Conservation (phyloP, 108 stramenopile species). For the Cyclotella kingstonii region DNA sequence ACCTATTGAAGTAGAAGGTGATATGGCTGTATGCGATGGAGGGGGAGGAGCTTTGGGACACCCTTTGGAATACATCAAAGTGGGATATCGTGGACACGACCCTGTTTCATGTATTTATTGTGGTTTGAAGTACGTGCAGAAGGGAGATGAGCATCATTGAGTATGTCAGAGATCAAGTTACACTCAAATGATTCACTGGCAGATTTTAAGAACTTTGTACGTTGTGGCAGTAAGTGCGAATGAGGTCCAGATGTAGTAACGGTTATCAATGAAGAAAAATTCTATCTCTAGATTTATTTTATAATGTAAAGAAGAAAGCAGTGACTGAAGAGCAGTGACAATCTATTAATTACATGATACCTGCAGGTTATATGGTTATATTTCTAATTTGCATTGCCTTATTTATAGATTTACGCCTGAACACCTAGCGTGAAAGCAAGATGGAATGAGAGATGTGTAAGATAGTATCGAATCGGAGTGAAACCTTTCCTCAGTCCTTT, state of each 20-base stretch:
- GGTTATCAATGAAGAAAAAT: not conserved
- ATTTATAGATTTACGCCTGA: not conserved
- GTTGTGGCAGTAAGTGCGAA: not conserved
- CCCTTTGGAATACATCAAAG: conserved; percentile 91
- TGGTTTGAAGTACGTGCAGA: conserved; percentile 61
- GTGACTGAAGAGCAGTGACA: no score
- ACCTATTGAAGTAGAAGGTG: conserved; percentile 87
- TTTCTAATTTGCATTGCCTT: no score
- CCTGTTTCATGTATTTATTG: conserved; percentile 76
- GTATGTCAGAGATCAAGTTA: not conserved
- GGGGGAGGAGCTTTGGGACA: conserved; percentile 96
- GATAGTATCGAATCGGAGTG: not conserved
- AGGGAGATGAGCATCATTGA: conserved; percentile 31
- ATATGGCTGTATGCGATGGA: conserved; percentile 92
- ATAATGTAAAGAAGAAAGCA: not conserved
- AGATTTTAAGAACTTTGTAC: not conserved
- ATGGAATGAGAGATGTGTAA: conserved; percentile 3
- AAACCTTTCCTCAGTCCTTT: not conserved
- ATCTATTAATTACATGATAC: no score
- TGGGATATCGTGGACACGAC: conserved; percentile 59
- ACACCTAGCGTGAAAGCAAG: not conserved
- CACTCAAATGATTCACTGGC: not conserved
- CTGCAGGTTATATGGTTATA: no score
- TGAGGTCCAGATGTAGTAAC: not conserved
- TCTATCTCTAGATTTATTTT: not conserved